phyloP scores from a whole-genome alignment of 129 eudicot genomes.

The Calendula officinalis region DNA sequence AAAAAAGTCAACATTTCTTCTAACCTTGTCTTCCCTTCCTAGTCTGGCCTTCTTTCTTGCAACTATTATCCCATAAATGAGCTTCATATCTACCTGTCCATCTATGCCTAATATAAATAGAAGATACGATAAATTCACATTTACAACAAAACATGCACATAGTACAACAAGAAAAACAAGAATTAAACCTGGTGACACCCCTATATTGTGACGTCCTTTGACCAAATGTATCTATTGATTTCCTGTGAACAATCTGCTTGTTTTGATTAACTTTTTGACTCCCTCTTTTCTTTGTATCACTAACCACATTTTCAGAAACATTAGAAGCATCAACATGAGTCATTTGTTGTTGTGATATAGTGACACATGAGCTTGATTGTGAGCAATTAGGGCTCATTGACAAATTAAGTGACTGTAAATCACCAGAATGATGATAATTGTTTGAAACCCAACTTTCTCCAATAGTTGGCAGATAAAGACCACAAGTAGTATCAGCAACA shows the following conservation, averaged over 20 bases:
- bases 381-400: conserved; percentile 86
- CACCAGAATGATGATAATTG: conserved; percentile 40
- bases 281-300: conserved; percentile 78
- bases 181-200: conserved; percentile 83
- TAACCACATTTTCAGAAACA: conserved; percentile 44
- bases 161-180: neutral
- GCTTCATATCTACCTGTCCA: conserved; percentile 99
- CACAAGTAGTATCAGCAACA: conserved; percentile 14
- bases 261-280: conserved; percentile 60
- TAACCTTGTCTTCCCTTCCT: conserved; percentile 97
- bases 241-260: conserved; percentile 86
- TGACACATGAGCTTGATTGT: conserved; percentile 74
- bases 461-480: conserved; percentile 38
- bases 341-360: conserved; percentile 55
- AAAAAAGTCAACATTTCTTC: conserved; percentile 25
- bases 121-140: conserved; percentile 1
- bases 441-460: conserved; percentile 50
- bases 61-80: conserved; percentile 92
- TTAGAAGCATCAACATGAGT: conserved; percentile 8
- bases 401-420: conserved; percentile 74
- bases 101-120: conserved; percentile 54
- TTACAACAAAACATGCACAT: conserved; percentile 4
- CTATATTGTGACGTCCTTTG: conserved; percentile 96
- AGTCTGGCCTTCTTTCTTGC: conserved; percentile 91
- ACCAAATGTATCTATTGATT: conserved; percentile 93